phyloP scores from a whole-genome alignment of 2,329 filamentous ascomycete genomes.

The Akanthomyces muscarius region DNA sequence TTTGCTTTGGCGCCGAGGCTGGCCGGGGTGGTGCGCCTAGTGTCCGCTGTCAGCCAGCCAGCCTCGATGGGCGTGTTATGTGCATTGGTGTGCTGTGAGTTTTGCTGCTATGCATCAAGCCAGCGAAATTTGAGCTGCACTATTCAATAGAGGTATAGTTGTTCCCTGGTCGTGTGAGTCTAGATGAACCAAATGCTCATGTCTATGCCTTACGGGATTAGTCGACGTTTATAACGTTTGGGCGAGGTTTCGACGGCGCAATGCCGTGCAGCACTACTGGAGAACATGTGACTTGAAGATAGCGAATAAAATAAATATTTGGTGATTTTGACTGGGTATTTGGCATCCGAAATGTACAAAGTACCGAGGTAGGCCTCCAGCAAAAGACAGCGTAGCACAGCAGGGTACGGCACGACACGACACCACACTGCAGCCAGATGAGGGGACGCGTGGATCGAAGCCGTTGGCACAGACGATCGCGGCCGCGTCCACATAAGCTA shows the following conservation, averaged over 20 bases:
- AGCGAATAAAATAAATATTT: background rate
- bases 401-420: background rate
- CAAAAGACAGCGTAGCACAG: background rate
- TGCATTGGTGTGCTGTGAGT: background rate
- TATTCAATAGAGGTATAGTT: background rate
- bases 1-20: background rate
- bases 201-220: background rate
- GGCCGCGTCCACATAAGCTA: too few species aligned
- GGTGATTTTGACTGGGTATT: background rate
- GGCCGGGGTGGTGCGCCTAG: background rate
- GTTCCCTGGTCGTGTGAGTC: background rate
- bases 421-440: background rate
- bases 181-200: background rate
- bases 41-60: background rate
- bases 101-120: background rate
- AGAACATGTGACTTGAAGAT: background rate
- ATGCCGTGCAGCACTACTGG: background rate
- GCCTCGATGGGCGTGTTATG: background rate
- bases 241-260: conserved; percentile 6
- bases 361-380: background rate
- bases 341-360: background rate
- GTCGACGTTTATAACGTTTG: conserved; percentile 4
- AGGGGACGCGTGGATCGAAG: background rate
- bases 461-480: background rate
- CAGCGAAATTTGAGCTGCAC: background rate